These are phyloP conservation scores for Onygena corvina DNA, from an alignment of 2,329 filamentous ascomycete genomes.

Conservation along the genomic window DNA sequence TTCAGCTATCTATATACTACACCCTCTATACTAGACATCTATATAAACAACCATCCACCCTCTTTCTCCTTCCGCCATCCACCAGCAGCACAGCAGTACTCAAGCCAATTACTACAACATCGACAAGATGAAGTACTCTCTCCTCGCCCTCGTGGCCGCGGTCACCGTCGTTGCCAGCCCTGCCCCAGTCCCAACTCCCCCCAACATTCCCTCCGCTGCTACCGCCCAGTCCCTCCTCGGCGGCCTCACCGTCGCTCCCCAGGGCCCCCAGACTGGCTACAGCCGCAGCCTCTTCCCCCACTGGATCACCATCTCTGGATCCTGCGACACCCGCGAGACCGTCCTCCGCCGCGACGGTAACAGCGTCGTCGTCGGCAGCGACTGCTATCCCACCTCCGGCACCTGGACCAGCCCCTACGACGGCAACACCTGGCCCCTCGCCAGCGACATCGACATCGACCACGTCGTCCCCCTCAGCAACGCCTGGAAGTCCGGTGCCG, in stretches of 20 bases:
- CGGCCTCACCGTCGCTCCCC: conserved; percentile 45
- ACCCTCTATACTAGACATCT: background rate
- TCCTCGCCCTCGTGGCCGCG: conserved; percentile 15
- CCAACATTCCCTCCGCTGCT: conserved; percentile 50
- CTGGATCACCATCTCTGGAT: conserved; percentile 54
- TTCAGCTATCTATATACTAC: background rate
- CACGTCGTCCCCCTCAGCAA: conserved; percentile 73
- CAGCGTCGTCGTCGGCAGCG: conserved; percentile 45
- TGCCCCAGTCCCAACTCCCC: conserved; percentile 33
- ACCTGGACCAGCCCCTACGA: conserved; percentile 64
- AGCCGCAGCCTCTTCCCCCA: conserved; percentile 57
- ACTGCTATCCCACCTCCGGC: conserved; percentile 54
- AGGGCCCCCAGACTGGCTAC: conserved; percentile 47
- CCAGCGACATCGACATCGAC: conserved; percentile 66
- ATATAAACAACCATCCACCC: background rate
- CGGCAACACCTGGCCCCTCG: conserved; percentile 54
- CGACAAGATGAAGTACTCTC: conserved; percentile 1
- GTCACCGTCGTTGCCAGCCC: conserved; percentile 16
- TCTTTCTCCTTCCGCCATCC: background rate
- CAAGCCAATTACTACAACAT: background rate
- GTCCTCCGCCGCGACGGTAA: conserved; percentile 64
- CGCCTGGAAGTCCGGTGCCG: conserved; percentile 68
- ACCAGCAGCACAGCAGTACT: no score
- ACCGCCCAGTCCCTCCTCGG: conserved; percentile 48
- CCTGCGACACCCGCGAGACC: conserved; percentile 60